These are phyloP conservation scores for Phytophthora brassicae DNA, from an alignment of 352 stramenopile species.

Conservation along the genomic window DNA sequence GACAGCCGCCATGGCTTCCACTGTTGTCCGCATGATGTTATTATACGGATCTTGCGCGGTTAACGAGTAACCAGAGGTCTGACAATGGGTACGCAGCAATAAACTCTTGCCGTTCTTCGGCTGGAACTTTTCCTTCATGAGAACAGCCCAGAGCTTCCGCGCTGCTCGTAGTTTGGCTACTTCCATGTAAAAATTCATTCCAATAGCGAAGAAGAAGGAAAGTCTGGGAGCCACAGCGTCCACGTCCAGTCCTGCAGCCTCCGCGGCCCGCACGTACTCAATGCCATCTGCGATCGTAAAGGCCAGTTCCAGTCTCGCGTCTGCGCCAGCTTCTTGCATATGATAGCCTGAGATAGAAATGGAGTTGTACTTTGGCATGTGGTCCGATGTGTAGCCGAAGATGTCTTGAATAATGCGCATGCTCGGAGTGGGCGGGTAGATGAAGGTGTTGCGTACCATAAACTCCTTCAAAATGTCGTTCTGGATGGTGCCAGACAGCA, in stretches of 20 bases:
- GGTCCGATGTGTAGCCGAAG: slow-evolving; percentile 94
- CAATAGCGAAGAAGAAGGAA: slow-evolving; percentile 98
- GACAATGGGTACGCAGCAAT: slow-evolving; percentile 95
- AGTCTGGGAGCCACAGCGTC: slow-evolving; percentile 93
- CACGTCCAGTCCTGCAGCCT: slow-evolving; percentile 92
- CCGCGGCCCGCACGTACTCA: slow-evolving; percentile 94
- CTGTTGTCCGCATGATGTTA: slow-evolving; percentile 97
- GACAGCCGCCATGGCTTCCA: slow-evolving; percentile 90
- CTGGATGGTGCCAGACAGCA: slow-evolving; percentile 85
- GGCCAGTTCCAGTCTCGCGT: slow-evolving; percentile 94
- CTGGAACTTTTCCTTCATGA: slow-evolving; percentile 93
- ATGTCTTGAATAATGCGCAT: slow-evolving; percentile 97
- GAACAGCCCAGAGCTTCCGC: slow-evolving; percentile 92
- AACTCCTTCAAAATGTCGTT: slow-evolving; percentile 99
- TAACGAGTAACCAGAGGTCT: slow-evolving; percentile 96
- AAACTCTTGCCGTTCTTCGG: slow-evolving; percentile 95
- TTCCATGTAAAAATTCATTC: slow-evolving; percentile 98
- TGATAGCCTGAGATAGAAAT: slow-evolving; percentile 98
- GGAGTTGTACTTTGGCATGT: slow-evolving; percentile 98
- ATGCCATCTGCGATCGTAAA: slow-evolving; percentile 98
- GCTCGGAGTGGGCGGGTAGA: slow-evolving; percentile 95
- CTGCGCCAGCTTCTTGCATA: slow-evolving; percentile 97
- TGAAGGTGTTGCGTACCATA: slow-evolving; percentile 98
- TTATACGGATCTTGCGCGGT: slow-evolving; percentile 98
- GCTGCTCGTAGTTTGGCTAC: slow-evolving; percentile 96